phyloP scores from a whole-genome alignment of 2,329 filamentous ascomycete genomes.

The Pyrenophora teres region DNA sequence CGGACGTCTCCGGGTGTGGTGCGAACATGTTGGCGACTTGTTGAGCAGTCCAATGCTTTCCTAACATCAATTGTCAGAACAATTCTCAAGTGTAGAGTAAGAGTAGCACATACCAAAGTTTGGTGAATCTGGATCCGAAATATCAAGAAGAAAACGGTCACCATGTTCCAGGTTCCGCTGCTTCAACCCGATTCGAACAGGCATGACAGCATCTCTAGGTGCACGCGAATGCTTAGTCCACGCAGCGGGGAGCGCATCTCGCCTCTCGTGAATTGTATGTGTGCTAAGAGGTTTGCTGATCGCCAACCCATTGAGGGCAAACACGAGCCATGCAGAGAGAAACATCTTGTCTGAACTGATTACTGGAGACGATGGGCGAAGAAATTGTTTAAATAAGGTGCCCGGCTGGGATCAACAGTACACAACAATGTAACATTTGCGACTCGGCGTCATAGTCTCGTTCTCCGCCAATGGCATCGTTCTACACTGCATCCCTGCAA shows the following conservation, averaged over 20 bases:
- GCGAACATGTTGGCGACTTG: conserved; percentile 22
- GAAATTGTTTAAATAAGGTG: no score
- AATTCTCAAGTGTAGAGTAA: no score
- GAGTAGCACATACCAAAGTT: conserved; percentile 16
- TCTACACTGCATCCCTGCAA: no score
- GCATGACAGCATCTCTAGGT: conserved; percentile 10
- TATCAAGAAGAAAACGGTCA: conserved; percentile 20
- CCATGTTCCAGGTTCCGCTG: conserved; percentile 21
- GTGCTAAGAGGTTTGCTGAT: conserved; percentile 7
- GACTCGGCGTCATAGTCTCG: no score
- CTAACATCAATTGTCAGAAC: neutral
- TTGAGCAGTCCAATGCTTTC: conserved; percentile 23
- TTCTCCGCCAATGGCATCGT: no score
- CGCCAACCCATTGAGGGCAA: conserved; percentile 9
- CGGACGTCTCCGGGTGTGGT: conserved; percentile 16
- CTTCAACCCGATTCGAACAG: conserved; percentile 18
- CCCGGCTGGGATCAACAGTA: no score
- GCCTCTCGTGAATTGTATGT: conserved; percentile 19
- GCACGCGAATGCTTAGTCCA: conserved; percentile 21
- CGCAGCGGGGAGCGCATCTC: conserved; percentile 14
- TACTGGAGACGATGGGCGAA: no score
- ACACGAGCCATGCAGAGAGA: conserved; percentile 8
- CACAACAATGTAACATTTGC: no score
- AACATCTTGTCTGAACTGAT: conserved; percentile 9
- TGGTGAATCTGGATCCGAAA: conserved; percentile 22